Evolutionary conservation across 2,329 filamentous ascomycete species (phyloP), one percentile per base, ranked within the genome.

Genomic region (Botrytis hyacinthi): DNA sequence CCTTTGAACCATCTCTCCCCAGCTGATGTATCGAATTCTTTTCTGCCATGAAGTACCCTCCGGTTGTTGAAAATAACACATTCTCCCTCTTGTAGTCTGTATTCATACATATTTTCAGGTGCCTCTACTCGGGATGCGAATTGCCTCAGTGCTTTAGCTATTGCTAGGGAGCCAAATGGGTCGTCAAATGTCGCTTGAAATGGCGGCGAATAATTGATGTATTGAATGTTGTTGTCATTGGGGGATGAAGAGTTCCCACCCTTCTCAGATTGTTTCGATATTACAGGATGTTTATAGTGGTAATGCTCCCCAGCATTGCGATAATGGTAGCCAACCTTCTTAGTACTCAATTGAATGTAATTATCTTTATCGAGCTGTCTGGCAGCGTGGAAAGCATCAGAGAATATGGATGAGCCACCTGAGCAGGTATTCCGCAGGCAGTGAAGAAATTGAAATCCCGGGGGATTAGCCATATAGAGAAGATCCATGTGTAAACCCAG

Each of bases 401-500:
- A 90, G 83, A 98, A 99, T 70, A 97, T 86, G 1, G 94, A 97
- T 78, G 93, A 91, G 65, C 95, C 96, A 29, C 95, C 95, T 0
- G 87, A 84, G 77, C 90, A 91, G 1, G 90, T 91, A 79, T 97
- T 97, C 75, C 92, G 88, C 60, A 98, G 86, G 80, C 94, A 98
- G 83, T 98, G 96, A 6, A 98, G 88, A 37, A 98, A 85, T 82
- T 99, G 95, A 70, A 96, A 89, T 46, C 91, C 90, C 0, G 95
- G 95, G 4, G 93, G 90, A 69, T 93, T 88, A 22, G 87, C 84
- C 83, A 96, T 91, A 83, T 98, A 98, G 72, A 98, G 86, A 59
- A 98, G 87, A 81, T 98, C 96, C 89, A 97, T 96, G 83, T 99
- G 96, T 66, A 98, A 90, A 26, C 93, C 93, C 1, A 98, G 89